phyloP scores from a whole-genome alignment of 805 yeast species.

The Saturnispora mendoncae region DNA sequence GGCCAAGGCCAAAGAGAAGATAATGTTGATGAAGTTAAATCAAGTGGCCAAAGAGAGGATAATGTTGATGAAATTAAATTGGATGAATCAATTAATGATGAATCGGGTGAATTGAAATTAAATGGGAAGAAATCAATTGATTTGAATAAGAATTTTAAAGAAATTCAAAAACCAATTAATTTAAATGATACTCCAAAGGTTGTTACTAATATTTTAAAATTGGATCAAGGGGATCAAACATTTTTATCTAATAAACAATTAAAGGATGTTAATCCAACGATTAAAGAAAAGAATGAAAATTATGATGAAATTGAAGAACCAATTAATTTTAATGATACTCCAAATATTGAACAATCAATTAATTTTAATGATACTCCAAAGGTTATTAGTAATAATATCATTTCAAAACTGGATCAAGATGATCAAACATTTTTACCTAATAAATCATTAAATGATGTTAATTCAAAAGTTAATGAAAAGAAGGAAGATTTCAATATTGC shows the following conservation, averaged over 20 bases:
- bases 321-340: neutral
- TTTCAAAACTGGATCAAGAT: too few species aligned
- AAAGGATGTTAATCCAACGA: neutral
- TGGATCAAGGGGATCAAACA: too few species aligned
- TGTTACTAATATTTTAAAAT: neutral
- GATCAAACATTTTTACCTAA: too few species aligned
- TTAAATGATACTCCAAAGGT: neutral
- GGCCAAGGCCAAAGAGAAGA: too few species aligned
- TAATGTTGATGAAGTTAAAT: too few species aligned
- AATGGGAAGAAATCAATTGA: too few species aligned
- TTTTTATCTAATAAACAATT: too few species aligned
- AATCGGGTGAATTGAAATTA: too few species aligned
- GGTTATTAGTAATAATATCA: neutral
- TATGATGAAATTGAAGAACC: neutral
- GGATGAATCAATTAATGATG: neutral
- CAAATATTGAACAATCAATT: neutral
- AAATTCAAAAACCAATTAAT: neutral
- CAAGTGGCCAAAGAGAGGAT: too few species aligned
- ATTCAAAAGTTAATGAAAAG: too few species aligned
- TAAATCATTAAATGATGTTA: conserved; percentile 1
- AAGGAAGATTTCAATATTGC: too few species aligned
- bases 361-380: neutral
- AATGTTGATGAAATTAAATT: too few species aligned
- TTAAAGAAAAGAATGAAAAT: neutral
- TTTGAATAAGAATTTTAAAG: neutral